phyloP scores from a whole-genome alignment of 1,139 yeast species.

The Kodamaea sp. region DNA sequence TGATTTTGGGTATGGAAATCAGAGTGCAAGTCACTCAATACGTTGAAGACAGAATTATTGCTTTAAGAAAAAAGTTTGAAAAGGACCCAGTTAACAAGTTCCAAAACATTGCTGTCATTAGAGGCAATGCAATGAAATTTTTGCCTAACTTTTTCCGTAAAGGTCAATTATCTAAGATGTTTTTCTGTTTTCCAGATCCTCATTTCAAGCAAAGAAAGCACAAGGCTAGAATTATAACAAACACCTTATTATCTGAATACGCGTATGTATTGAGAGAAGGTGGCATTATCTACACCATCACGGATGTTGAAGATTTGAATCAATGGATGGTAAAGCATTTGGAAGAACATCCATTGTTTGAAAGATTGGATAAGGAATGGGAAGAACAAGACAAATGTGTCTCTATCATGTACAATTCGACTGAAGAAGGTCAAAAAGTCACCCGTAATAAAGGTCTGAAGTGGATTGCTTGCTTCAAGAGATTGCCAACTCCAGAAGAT shows the following conservation, averaged over 20 bases:
- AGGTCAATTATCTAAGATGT: constrained; percentile 81
- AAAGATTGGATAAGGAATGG: constrained; percentile 75
- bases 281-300: constrained; percentile 88
- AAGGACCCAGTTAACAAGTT: constrained; percentile 36
- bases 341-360: constrained; percentile 86
- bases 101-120: constrained; percentile 81
- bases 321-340: constrained; percentile 95
- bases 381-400: constrained; percentile 80
- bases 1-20: constrained; percentile 93
- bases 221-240: constrained; percentile 92
- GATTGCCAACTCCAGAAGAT: constrained; percentile 59
- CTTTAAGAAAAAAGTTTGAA: constrained; percentile 61
- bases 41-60: constrained; percentile 92
- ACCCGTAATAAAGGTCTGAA: constrained; percentile 83
- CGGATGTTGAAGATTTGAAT: constrained; percentile 92
- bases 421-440: constrained; percentile 98
- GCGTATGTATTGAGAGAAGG: constrained; percentile 86
- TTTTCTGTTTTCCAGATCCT: constrained; percentile 98
- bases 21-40: constrained; percentile 96
- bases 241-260: constrained; percentile 82
- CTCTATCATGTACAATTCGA: constrained; percentile 77
- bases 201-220: constrained; percentile 96
- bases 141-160: constrained; percentile 86
- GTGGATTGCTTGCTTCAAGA: constrained; percentile 81
- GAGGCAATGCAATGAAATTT: constrained; percentile 98